phyloP scores from a whole-genome alignment of 768 basidiomycete species.

The Leucogyrophana mollusca region DNA sequence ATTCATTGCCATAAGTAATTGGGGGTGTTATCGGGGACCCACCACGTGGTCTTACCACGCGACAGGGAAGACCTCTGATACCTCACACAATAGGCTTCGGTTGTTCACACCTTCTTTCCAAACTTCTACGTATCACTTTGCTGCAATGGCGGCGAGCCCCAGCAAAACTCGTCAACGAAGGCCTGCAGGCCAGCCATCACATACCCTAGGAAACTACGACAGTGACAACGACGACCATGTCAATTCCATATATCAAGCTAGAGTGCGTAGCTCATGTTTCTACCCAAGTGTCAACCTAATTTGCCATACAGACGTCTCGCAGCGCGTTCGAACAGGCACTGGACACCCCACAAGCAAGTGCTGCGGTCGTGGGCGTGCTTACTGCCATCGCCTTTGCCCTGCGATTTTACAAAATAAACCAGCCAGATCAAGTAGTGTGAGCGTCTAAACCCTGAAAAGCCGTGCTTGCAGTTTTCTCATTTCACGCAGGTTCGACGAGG shows the following conservation, averaged over 20 bases:
- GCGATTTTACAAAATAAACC: slow-evolving; percentile 92
- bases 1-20: no score
- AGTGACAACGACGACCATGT: slow-evolving; percentile 53
- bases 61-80: background rate
- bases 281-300: slow-evolving; percentile 8
- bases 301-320: slow-evolving; percentile 47
- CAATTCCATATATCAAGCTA: slow-evolving; percentile 46
- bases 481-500: slow-evolving; percentile 83
- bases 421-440: slow-evolving; percentile 93
- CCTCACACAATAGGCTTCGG: background rate
- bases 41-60: no score
- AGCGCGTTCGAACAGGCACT: slow-evolving; percentile 61
- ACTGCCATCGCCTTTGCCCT: slow-evolving; percentile 79
- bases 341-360: slow-evolving; percentile 63
- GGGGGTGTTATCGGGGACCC: no score
- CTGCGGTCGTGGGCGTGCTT: slow-evolving; percentile 56
- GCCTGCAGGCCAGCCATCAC: slow-evolving; percentile 10
- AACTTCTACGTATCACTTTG: background rate
- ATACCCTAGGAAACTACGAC: slow-evolving; percentile 24
- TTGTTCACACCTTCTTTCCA: background rate
- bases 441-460: slow-evolving; percentile 28
- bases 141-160: slow-evolving; percentile 29
- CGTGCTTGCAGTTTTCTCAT: slow-evolving; percentile 4
- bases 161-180: slow-evolving; percentile 31
- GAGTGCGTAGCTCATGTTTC: slow-evolving; percentile 34